Conservation (phyloP, 2,329 filamentous ascomycete genomes). For the Monascus ruber region DNA sequence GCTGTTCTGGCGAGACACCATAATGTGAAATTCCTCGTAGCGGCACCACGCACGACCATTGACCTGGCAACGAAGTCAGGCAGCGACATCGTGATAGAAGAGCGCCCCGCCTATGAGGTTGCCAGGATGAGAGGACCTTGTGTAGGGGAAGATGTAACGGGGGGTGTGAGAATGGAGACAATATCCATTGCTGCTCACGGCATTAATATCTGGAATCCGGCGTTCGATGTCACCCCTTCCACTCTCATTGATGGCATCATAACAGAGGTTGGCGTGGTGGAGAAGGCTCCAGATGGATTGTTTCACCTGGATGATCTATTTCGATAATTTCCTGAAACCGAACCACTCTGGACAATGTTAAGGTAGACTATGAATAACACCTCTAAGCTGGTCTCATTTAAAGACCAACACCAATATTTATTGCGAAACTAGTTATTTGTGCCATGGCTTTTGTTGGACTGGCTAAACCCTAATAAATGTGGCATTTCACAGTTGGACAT, state of each 20-base stretch:
- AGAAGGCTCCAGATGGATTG: constrained; percentile 58
- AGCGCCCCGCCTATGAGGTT: constrained; percentile 70
- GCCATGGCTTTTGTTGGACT: too few species aligned
- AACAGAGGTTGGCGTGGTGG: constrained; percentile 79
- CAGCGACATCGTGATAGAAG: constrained; percentile 75
- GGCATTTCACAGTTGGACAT: constrained; percentile 57
- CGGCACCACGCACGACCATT: constrained; percentile 87
- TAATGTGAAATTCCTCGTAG: constrained; percentile 86
- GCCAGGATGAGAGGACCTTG: constrained; percentile 73
- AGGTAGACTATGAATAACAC: too few species aligned
- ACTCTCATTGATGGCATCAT: constrained; percentile 86
- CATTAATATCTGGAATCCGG: constrained; percentile 89
- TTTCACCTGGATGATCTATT: constrained; percentile 47
- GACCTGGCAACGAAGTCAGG: constrained; percentile 72
- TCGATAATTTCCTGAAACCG: background rate
- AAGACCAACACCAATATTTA: too few species aligned
- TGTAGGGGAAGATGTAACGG: constrained; percentile 44
- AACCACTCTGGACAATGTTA: too few species aligned
- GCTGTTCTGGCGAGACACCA: constrained; percentile 84
- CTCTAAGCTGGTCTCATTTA: too few species aligned
- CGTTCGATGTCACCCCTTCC: constrained; percentile 88
- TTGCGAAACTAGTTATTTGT: too few species aligned
- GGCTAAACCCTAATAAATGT: too few species aligned
- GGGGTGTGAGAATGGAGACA: constrained; percentile 40
- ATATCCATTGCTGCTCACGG: constrained; percentile 67